These are phyloP conservation scores for Termitomyces sp. DNA, from an alignment of 768 basidiomycete genomes.

Conservation along the genomic window DNA sequence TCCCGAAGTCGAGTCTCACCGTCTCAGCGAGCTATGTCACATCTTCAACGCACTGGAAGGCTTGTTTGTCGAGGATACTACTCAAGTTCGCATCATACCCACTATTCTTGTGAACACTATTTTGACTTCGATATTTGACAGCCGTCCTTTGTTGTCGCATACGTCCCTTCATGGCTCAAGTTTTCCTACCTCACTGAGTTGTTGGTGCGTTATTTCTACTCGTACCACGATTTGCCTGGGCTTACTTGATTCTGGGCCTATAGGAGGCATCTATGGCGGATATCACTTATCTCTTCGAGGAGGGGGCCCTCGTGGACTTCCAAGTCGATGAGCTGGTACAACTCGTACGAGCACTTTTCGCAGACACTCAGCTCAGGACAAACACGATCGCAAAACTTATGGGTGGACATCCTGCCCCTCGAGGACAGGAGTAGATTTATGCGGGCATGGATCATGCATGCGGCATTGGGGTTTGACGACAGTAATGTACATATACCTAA, in stretches of 20 bases:
- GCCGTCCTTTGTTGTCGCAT: conserved; percentile 76
- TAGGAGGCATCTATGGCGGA: conserved; percentile 93
- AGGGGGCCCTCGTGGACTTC: conserved; percentile 89
- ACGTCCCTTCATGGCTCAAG: conserved; percentile 93
- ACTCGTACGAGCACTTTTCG: conserved; percentile 85
- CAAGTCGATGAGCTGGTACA: conserved; percentile 77
- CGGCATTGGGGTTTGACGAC: neutral
- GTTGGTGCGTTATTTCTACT: conserved; percentile 54
- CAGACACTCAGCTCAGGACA: conserved; percentile 80
- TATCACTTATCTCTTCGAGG: conserved; percentile 88
- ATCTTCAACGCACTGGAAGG: conserved; percentile 79
- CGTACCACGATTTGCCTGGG: neutral
- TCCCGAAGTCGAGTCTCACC: conserved; percentile 82
- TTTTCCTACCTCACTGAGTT: conserved; percentile 93
- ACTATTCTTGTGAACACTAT: neutral
- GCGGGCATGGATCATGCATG: neutral
- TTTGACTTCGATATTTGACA: conserved; percentile 22
- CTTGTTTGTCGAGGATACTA: conserved; percentile 67
- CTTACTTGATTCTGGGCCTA: conserved; percentile 3
- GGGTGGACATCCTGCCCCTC: conserved; percentile 51
- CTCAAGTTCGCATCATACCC: conserved; percentile 41
- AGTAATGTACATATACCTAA: conserved; percentile 2
- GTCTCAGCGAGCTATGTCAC: conserved; percentile 78
- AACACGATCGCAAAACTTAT: conserved; percentile 76
- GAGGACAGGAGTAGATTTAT: conserved; percentile 11